Conservation (phyloP, 2,329 filamentous ascomycete genomes). For the Ceratocystis albifundus region DNA sequence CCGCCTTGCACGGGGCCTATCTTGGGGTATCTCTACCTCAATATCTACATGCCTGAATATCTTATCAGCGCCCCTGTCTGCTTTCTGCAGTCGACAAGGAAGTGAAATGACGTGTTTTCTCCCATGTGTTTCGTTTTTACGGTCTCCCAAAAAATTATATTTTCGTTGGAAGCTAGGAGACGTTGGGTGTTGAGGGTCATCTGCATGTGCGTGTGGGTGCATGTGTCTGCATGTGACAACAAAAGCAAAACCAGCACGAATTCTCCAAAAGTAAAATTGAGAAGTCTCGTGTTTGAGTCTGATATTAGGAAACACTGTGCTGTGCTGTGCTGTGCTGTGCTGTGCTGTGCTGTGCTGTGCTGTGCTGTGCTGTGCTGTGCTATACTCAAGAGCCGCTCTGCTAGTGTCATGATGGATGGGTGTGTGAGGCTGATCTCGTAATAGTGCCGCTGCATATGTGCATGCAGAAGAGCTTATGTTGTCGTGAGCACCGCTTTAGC, state of each 20-base stretch:
- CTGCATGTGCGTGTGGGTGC: not conserved
- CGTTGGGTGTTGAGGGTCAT: not conserved
- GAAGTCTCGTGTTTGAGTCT: too few species aligned
- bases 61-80: too few species aligned
- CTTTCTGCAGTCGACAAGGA: too few species aligned
- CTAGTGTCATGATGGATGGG: not conserved
- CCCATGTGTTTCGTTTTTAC: not conserved
- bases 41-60: too few species aligned
- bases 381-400: not conserved
- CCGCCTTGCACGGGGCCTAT: too few species aligned
- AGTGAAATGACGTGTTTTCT: too few species aligned
- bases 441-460: not conserved
- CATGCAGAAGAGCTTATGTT: not conserved
- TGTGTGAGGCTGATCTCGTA: not conserved
- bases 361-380: too few species aligned
- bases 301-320: too few species aligned
- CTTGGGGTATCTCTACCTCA: too few species aligned
- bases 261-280: not conserved
- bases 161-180: not conserved
- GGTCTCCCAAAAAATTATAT: too few species aligned
- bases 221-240: not conserved
- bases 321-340: too few species aligned
- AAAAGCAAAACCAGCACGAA: not conserved
- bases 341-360: too few species aligned
- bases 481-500: not conserved